Evolutionary conservation across 2,329 filamentous ascomycete species (phyloP), one percentile per base, ranked within the genome.

Genomic region (Fusarium ramigenum): DNA sequence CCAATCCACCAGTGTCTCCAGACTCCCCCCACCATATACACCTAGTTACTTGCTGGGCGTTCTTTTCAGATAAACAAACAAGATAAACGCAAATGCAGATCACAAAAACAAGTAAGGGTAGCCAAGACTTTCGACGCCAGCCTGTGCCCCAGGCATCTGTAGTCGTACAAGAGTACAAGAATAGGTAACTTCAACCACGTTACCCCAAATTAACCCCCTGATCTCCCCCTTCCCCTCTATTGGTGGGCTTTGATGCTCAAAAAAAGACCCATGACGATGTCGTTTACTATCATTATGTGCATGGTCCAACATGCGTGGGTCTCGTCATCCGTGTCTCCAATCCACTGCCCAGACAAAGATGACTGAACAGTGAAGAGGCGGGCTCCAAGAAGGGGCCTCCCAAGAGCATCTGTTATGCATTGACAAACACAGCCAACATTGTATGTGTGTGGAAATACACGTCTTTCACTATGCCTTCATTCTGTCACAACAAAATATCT

Each of bases 81-180:
- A 68, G 50, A 34, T 53, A 59, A 65, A 59, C 42, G 58, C 40
- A 68, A 72, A 69, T 62, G 61, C 50, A 53, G 44, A 60, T 53
- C 54, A 67, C 58, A 64, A 72, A 68, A 68, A 61, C 39, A 30
- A 47, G 40, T 53, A 65, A 59, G 25, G 59, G 63, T 58, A 69
- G 64, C 64, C 63, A 74, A 63, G 70, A 65, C 63, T 71, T 71
- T 66, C 62, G 70, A 77, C 70, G 62, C 69, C 63, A 71, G 63
- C 73, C 77, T 64, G 74, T 73, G 71, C 72, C 70, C 60, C 63
- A 61, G 72, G 63, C 67, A 67, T 66, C 66, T 74, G 77, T 78
- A 79, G 77, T 81, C 77, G 73, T 81, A 81, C 80, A 81, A 75
- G 75, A 79, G 75, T 78, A 81, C 79, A 81, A 75, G 76, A 79